phyloP scores from a whole-genome alignment of 2,329 filamentous ascomycete species.

The Coleophoma crateriformis region DNA sequence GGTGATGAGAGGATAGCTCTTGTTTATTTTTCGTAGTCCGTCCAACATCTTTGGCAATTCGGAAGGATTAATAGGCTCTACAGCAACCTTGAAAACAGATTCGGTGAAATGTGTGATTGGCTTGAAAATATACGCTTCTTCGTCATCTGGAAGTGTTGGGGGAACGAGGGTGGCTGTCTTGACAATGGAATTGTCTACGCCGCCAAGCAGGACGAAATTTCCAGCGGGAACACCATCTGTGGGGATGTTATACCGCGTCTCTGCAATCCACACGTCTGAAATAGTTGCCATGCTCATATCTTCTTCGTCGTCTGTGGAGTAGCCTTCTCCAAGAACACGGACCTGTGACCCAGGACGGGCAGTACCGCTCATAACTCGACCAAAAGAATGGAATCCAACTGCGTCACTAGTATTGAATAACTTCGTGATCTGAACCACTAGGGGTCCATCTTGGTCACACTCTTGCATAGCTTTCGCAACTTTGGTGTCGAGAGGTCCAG shows the following conservation, averaged over 20 bases:
- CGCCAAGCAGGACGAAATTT: conserved; percentile 86
- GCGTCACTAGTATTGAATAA: conserved; percentile 87
- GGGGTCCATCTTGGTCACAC: conserved; percentile 83
- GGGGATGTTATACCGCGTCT: conserved; percentile 88
- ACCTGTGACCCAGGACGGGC: conserved; percentile 78
- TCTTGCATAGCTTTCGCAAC: conserved; percentile 73
- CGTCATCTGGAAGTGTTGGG: conserved; percentile 73
- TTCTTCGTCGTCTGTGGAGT: conserved; percentile 95
- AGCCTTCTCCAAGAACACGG: conserved; percentile 88
- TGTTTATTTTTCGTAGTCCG: conserved; percentile 92
- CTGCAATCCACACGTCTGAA: conserved; percentile 80
- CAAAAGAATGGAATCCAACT: conserved; percentile 85
- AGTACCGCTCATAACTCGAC: conserved; percentile 87
- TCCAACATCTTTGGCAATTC: conserved; percentile 99
- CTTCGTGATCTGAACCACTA: conserved; percentile 91
- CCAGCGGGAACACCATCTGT: conserved; percentile 90
- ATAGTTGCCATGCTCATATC: conserved; percentile 90
- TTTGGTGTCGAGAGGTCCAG: conserved; percentile 78
- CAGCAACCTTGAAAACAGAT: conserved; percentile 94
- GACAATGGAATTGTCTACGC: conserved; percentile 96
- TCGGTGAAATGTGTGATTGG: conserved; percentile 93
- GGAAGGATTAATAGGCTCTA: conserved; percentile 96
- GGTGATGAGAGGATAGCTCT: conserved; percentile 90
- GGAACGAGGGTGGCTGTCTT: conserved; percentile 92
- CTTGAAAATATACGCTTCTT: conserved; percentile 93